Evolutionary conservation across 2,329 filamentous ascomycete genomes (phyloP), one percentile per base, ranked within the genome.

Genomic region (Aspergillus novofumigatus): DNA sequence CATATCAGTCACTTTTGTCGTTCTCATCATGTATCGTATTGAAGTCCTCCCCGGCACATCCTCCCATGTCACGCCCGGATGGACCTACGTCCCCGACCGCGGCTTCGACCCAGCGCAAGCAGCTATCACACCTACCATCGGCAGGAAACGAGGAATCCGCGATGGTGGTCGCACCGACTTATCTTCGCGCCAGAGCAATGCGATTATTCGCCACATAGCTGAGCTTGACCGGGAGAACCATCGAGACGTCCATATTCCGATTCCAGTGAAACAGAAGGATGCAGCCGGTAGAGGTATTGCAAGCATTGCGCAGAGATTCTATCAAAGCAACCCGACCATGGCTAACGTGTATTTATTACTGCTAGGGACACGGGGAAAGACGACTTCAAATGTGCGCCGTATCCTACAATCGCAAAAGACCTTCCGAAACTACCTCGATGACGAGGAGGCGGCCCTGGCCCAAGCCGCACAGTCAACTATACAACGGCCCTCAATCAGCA

Each of bases 41-140:
- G 87, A 95, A 75, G 88, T 96, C 65, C 80, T 97, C 56, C 89
- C 91, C 38, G 86, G 85, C 68, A 79, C 86, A 28, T 86, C 85
- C 59, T 86, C 86, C 17, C 84, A 85, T 48, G 80, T 83, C 48
- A 89, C 91, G 1, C 92, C 93, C 1, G 93, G 93, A 68, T 97
- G 92, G 89, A 91, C 91, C 11, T 96, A 96, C 72, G 90, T 97
- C 1, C 87, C 92, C 29, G 91, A 96, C 69, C 86, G 83, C 17
- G 70, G 82, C 73, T 81, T 83, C 55, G 81, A 84, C 55, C 81
- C 83, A 11, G 80, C 84, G 9, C 81, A 82, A 79, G 61, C 75
- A 73, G 59, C 80, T 77, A 57, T 75, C 78, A 62, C 83, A 82
- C 79, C 69, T 71, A 77, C 73, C 68, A 78, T 71, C 58, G 76